Evolutionary conservation across 2,329 filamentous ascomycete genomes (phyloP).

Genomic region (Cryoendolithus antarcticus): DNA sequence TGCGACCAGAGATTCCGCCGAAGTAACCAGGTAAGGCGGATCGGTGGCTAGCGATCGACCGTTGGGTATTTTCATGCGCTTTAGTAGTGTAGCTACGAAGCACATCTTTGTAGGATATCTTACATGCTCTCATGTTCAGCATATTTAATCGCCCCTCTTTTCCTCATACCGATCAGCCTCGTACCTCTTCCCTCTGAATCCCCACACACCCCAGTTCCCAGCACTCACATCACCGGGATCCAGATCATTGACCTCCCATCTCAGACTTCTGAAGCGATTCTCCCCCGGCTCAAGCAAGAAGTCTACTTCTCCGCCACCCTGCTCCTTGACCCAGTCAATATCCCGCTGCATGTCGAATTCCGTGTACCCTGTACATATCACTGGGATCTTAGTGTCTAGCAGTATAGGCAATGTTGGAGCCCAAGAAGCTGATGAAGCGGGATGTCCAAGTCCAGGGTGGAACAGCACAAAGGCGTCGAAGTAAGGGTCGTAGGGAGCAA

Average conservation of each 20-base stretch:
- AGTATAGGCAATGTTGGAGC: conserved; percentile 77
- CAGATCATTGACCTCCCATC: conserved; percentile 94
- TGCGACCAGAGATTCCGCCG: too few relatives aligned
- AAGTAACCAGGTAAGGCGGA: too few relatives aligned
- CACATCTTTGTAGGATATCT: too few relatives aligned
- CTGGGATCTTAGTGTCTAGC: conserved; percentile 87
- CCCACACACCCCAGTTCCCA: conserved; percentile 96
- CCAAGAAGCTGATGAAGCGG: conserved; percentile 90
- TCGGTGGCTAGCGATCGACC: too few relatives aligned
- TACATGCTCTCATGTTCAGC: too few relatives aligned
- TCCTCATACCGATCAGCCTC: conserved; percentile 37
- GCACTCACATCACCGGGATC: conserved; percentile 90
- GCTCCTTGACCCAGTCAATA: conserved; percentile 77
- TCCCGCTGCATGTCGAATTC: conserved; percentile 91
- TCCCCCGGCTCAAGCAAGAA: conserved; percentile 83
- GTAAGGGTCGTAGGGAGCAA: conserved; percentile 92
- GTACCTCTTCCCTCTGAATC: conserved; percentile 93
- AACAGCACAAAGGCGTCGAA: conserved; percentile 97
- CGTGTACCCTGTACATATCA: conserved; percentile 91
- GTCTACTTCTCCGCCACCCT: conserved; percentile 81
- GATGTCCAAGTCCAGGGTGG: conserved; percentile 91
- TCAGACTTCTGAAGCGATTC: conserved; percentile 82
- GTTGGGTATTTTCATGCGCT: too few relatives aligned
- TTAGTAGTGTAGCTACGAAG: too few relatives aligned
- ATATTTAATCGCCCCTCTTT: conserved; percentile 3